Evolutionary conservation across 2,329 filamentous ascomycete species (phyloP).

Genomic region (Ceratocystis ficicola): DNA sequence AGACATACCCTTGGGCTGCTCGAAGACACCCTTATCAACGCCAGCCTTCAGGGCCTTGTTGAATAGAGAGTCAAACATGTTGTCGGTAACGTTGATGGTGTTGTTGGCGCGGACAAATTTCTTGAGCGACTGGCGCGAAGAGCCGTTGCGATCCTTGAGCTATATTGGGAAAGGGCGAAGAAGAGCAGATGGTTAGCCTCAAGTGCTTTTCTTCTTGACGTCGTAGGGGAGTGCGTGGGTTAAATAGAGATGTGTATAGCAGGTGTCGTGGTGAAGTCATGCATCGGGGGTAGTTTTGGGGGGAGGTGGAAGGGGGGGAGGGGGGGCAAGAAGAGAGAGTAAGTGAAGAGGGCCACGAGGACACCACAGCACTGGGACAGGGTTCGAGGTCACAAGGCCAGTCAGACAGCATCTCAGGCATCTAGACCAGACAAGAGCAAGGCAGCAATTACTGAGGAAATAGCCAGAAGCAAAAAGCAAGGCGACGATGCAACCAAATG

Average conservation of each 20-base stretch:
- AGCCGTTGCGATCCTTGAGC: slow-evolving; percentile 53
- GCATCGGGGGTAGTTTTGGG: not conserved
- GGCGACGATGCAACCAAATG: not conserved
- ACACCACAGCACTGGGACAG: too few species aligned
- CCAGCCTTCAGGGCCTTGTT: slow-evolving; percentile 73
- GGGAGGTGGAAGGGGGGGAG: not conserved
- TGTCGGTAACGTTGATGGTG: slow-evolving; percentile 36
- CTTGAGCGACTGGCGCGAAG: slow-evolving; percentile 49
- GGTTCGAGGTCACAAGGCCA: too few species aligned
- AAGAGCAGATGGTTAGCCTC: slow-evolving; percentile 20
- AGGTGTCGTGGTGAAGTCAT: not conserved
- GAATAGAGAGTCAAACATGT: slow-evolving; percentile 61
- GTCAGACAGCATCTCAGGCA: too few species aligned
- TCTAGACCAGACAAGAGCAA: too few species aligned
- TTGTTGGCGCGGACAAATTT: slow-evolving; percentile 49
- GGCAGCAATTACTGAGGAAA: too few species aligned
- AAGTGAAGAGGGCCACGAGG: too few species aligned
- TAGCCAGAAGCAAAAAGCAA: too few species aligned
- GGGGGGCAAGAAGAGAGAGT: too few species aligned
- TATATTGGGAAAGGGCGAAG: slow-evolving; percentile 26
- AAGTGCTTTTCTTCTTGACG: not conserved
- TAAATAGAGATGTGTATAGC: too few species aligned
- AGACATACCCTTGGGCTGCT: slow-evolving; percentile 76
- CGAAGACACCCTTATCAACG: slow-evolving; percentile 76
- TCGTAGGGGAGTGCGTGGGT: not conserved